Evolutionary conservation across 495 filamentous ascomycete species (phyloP).

Genomic region (Daldinia childiae): DNA sequence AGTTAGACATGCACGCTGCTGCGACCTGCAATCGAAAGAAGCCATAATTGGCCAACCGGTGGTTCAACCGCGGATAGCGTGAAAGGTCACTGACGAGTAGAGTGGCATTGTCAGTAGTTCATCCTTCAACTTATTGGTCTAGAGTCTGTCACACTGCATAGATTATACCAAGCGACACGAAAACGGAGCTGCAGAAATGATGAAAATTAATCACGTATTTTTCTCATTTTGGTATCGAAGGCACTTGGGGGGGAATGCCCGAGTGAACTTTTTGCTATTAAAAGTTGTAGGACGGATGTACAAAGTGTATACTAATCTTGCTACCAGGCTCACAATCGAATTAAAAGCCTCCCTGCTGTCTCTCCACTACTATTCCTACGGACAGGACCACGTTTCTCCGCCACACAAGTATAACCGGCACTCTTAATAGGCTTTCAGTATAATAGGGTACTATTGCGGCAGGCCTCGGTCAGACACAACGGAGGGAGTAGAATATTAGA

Average conservation of each 20-base stretch:
- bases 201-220: slow-evolving; percentile 14
- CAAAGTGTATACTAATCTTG: slow-evolving; percentile 48
- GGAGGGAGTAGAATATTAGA: slow-evolving; percentile 41
- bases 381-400: slow-evolving; percentile 30
- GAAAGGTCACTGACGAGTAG: slow-evolving; percentile 29
- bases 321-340: slow-evolving; percentile 45
- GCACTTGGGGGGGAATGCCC: slow-evolving; percentile 20
- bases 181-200: slow-evolving; percentile 33
- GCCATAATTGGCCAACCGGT: slow-evolving; percentile 31
- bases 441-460: slow-evolving; percentile 38
- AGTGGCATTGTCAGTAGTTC: slow-evolving; percentile 22
- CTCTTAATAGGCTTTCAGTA: slow-evolving; percentile 26
- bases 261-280: slow-evolving; percentile 45
- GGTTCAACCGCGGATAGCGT: slow-evolving; percentile 42
- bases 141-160: slow-evolving; percentile 38
- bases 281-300: slow-evolving; percentile 48
- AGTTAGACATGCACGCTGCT: slow-evolving; percentile 36
- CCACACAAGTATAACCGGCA: slow-evolving; percentile 33
- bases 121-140: slow-evolving; percentile 22
- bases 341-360: slow-evolving; percentile 37
- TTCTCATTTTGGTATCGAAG: slow-evolving; percentile 8
- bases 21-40: slow-evolving; percentile 37
- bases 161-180: slow-evolving; percentile 33
- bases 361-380: slow-evolving; percentile 29
- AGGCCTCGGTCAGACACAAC: slow-evolving; percentile 37